Percentiles rank a stretch among this genome's conserved stretches.
phyloP scores from a whole-genome alignment of 2,329 filamentous ascomycete genomes.

The Arthrobotrys sinensis region DNA sequence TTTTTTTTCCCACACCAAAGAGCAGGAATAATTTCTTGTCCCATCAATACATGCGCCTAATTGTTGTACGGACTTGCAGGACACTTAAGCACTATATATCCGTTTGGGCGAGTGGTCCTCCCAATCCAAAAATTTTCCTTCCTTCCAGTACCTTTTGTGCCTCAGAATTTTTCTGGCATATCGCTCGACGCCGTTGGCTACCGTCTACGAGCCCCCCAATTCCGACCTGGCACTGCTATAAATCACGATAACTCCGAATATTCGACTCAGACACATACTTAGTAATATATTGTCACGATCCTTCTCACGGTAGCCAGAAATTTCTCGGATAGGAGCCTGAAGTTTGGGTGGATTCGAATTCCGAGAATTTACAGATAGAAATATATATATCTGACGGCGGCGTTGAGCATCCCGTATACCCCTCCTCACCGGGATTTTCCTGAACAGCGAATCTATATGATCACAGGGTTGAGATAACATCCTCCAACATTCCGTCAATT shows the following conservation, averaged over 20 bases:
- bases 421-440: constrained; percentile 20
- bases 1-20: constrained; percentile 27
- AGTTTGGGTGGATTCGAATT: constrained; percentile 4
- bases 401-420: constrained; percentile 31
- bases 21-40: constrained; percentile 51
- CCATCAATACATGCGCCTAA: constrained; percentile 50
- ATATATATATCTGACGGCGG: constrained; percentile 43
- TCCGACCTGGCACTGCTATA: constrained; percentile 50
- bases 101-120: constrained; percentile 52
- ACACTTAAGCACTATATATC: constrained; percentile 62
- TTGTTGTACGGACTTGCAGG: constrained; percentile 57
- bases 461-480: constrained; percentile 56
- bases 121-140: constrained; percentile 47
- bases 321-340: constrained; percentile 44
- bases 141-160: constrained; percentile 51
- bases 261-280: constrained; percentile 40
- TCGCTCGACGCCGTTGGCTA: constrained; percentile 55
- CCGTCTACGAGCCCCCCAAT: constrained; percentile 54
- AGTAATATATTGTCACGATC: constrained; percentile 37
- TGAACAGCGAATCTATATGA: constrained; percentile 44
- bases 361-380: constrained; percentile 23
- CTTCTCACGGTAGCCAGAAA: constrained; percentile 56
- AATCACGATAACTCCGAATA: constrained; percentile 45
- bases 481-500: constrained; percentile 39
- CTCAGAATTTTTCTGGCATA: constrained; percentile 53